A percentile compares a stretch with the other conserved stretches of the same genome.
These are phyloP conservation scores for Colletotrichum viniferum DNA, from an alignment of 2,329 filamentous ascomycete genomes.

Conservation along the genomic window DNA sequence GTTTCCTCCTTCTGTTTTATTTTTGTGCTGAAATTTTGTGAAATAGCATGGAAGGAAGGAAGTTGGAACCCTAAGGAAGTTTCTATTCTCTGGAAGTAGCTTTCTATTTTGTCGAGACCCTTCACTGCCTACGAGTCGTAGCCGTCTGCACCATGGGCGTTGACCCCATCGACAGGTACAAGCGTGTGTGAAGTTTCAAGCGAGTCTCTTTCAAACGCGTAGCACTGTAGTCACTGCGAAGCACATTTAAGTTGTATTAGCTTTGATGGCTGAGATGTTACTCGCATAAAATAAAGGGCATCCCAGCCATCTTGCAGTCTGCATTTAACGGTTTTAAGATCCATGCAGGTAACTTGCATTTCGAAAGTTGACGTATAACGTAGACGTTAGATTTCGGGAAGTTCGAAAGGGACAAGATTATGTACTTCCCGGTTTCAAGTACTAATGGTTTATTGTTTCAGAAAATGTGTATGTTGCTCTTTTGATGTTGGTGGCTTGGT, in stretches of 20 bases:
- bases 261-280: not conserved
- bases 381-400: too few relatives aligned
- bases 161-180: not conserved
- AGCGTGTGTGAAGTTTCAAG: not conserved
- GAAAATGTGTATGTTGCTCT: too few relatives aligned
- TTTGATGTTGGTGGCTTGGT: too few relatives aligned
- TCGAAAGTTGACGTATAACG: too few relatives aligned
- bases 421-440: too few relatives aligned
- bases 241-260: not conserved
- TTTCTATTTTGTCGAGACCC: accelerated
- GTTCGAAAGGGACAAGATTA: too few relatives aligned
- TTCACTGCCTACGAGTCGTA: not conserved
- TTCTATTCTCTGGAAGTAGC: too few relatives aligned
- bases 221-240: accelerated
- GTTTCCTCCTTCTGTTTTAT: too few relatives aligned
- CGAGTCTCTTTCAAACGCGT: not conserved
- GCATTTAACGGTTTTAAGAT: not conserved
- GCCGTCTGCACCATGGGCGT: accelerated
- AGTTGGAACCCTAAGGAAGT: accelerated
- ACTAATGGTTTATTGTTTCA: too few relatives aligned
- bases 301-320: not conserved
- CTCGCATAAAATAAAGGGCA: not conserved
- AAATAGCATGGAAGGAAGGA: accelerated
- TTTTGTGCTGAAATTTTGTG: too few relatives aligned
- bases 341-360: not conserved